phyloP scores from a whole-genome alignment of 2,329 filamentous ascomycete genomes.

The Helminthosporium solani region DNA sequence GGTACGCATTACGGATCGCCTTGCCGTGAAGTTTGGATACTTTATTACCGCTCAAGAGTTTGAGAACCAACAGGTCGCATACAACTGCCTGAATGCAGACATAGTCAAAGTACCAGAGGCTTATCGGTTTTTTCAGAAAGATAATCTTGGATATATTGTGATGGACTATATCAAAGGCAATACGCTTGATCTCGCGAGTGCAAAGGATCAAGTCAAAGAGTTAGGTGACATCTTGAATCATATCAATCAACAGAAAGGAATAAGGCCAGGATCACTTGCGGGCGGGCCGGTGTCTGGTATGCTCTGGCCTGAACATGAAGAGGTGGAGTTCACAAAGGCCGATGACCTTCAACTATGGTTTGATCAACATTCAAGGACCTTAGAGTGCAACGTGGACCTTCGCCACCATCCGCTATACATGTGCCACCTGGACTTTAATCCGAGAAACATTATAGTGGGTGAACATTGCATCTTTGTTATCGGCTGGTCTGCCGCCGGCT shows the following conservation, averaged over 20 bases:
- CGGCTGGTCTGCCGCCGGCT: conserved; percentile 7
- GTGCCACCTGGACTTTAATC: conserved; percentile 5
- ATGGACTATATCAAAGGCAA: conserved; percentile 4
- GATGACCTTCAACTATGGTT: conserved; percentile 4
- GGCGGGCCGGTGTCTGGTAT: no score
- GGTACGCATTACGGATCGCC: conserved; percentile 1
- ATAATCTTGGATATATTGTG: conserved; percentile 4
- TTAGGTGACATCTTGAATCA: conserved; percentile 1
- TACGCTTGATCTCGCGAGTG: no score
- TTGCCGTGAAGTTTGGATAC: conserved; percentile 6
- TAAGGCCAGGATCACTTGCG: no score
- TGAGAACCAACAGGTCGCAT: conserved; percentile 4
- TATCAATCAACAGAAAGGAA: conserved; percentile 3
- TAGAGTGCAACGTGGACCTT: conserved; percentile 2
- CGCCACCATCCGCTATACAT: neutral
- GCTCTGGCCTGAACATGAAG: no score
- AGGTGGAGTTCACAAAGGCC: no score
- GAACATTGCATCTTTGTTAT: conserved; percentile 3
- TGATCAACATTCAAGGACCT: conserved; percentile 2
- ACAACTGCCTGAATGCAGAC: conserved; percentile 3
- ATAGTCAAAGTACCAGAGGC: conserved; percentile 4
- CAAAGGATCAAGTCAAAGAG: neutral
- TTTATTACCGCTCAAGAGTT: conserved; percentile 4
- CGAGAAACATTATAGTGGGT: conserved; percentile 3
- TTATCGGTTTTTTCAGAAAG: conserved; percentile 7